A percentile compares a stretch with the other conserved stretches of the same genome.
phyloP scores from a whole-genome alignment of 768 basidiomycete genomes.

The Sporobolomyces phaffii region DNA sequence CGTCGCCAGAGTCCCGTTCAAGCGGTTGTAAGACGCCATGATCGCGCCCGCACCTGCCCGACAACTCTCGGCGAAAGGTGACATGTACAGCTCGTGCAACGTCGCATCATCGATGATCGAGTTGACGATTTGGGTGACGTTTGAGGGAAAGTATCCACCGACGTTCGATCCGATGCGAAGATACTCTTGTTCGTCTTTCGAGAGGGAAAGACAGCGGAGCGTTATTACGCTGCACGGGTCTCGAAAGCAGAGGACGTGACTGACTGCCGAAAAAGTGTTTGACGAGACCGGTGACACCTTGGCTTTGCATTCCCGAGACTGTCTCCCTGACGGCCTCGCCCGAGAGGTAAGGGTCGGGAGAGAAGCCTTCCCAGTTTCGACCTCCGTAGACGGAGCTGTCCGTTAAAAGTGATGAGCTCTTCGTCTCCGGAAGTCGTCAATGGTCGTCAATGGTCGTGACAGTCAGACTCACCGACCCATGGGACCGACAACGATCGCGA shows the following conservation, averaged over 20 bases:
- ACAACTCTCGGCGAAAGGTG: constrained; percentile 9
- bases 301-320: constrained; percentile 38
- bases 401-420: too few relatives aligned
- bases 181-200: constrained; percentile 49
- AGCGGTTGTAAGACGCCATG: constrained; percentile 42
- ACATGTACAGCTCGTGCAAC: constrained; percentile 41
- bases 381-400: constrained; percentile 3
- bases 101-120: constrained; percentile 47
- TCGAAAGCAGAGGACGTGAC: too few relatives aligned
- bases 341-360: constrained; percentile 20
- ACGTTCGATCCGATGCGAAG: constrained; percentile 24
- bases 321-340: constrained; percentile 12
- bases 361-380: constrained; percentile 33
- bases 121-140: constrained; percentile 50
- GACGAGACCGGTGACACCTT: constrained; percentile 44
- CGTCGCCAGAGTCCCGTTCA: constrained; percentile 52
- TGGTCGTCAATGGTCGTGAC: background rate
- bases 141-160: constrained; percentile 30
- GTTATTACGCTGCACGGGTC: too few relatives aligned
- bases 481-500: constrained; percentile 17
- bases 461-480: constrained; percentile 7
- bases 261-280: constrained; percentile 60
- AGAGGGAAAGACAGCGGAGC: background rate
- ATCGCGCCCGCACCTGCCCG: constrained; percentile 19
- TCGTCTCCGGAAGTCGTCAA: too few relatives aligned